These are phyloP conservation scores for Coemansia sp. DNA, from an alignment of 192 early-diverging fungal genomes.

Conservation along the genomic window DNA sequence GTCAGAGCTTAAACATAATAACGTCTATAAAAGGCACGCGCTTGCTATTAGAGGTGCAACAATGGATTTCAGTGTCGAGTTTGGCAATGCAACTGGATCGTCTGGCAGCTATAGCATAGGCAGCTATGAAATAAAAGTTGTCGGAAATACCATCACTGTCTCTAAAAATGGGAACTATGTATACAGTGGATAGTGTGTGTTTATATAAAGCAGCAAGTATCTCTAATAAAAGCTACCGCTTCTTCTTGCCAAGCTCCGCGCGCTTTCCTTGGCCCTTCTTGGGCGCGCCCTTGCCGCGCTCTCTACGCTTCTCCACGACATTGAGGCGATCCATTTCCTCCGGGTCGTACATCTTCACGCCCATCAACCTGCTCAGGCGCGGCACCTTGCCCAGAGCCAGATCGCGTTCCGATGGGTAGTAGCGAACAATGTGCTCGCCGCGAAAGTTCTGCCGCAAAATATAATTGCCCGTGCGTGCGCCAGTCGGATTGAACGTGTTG, in stretches of 20 bases:
- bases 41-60: too few relatives aligned
- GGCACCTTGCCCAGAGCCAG: slow-evolving; percentile 12
- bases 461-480: slow-evolving; percentile 65
- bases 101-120: too few relatives aligned
- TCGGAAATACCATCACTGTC: too few relatives aligned
- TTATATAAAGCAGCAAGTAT: too few relatives aligned
- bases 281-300: slow-evolving; percentile 72
- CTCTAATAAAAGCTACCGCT: slow-evolving; percentile 13
- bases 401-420: slow-evolving; percentile 59
- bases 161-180: too few relatives aligned
- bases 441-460: slow-evolving; percentile 64
- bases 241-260: slow-evolving; percentile 42
- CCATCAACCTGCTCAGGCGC: slow-evolving; percentile 26
- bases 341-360: slow-evolving; percentile 43
- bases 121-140: too few relatives aligned
- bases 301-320: slow-evolving; percentile 61
- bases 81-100: too few relatives aligned
- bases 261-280: slow-evolving; percentile 62
- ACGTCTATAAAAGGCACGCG: too few relatives aligned
- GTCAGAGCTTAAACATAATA: too few relatives aligned
- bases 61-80: too few relatives aligned
- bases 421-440: slow-evolving; percentile 62
- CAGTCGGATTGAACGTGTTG: slow-evolving; percentile 66
- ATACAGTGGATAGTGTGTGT: too few relatives aligned
- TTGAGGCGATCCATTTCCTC: slow-evolving; percentile 66